Evolutionary conservation across 163 green algal genomes (phyloP).

Genomic region (Volvox carteri): DNA sequence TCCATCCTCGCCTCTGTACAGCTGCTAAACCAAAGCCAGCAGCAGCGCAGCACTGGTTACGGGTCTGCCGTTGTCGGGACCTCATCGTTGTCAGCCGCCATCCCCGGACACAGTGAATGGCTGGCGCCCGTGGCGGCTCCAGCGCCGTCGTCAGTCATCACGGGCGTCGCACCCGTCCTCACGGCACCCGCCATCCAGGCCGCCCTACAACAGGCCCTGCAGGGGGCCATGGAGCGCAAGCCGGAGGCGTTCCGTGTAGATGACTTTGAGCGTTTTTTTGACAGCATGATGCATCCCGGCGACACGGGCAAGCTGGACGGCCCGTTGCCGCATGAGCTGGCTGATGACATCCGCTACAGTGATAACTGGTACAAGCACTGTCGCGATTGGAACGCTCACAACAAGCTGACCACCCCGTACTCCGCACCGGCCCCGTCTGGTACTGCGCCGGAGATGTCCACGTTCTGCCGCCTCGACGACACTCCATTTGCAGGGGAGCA

Average conservation of each 20-base stretch:
- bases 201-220: constrained; percentile 37
- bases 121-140: background rate
- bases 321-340: constrained; percentile 45
- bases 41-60: background rate
- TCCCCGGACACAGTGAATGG: background rate
- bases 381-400: constrained; percentile 36
- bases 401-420: constrained; percentile 19
- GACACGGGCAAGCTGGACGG: constrained; percentile 48
- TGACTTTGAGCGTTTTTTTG: constrained; percentile 46
- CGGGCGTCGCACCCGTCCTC: background rate
- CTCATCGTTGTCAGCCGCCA: background rate
- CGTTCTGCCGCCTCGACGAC: background rate
- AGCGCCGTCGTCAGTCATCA: background rate
- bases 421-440: background rate
- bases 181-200: constrained; percentile 20
- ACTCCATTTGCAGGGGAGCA: background rate
- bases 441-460: background rate
- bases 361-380: constrained; percentile 42
- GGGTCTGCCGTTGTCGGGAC: background rate
- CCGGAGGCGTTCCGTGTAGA: constrained; percentile 37
- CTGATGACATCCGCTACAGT: constrained; percentile 37
- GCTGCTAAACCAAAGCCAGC: background rate
- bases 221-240: constrained; percentile 9
- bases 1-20: constrained; percentile 53
- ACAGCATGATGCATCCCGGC: constrained; percentile 56